Percentiles rank a stretch among this genome's conserved stretches.
Evolutionary conservation across 2,329 filamentous ascomycete genomes (phyloP).

Genomic region (Gnomoniopsis smithogilvyi): DNA sequence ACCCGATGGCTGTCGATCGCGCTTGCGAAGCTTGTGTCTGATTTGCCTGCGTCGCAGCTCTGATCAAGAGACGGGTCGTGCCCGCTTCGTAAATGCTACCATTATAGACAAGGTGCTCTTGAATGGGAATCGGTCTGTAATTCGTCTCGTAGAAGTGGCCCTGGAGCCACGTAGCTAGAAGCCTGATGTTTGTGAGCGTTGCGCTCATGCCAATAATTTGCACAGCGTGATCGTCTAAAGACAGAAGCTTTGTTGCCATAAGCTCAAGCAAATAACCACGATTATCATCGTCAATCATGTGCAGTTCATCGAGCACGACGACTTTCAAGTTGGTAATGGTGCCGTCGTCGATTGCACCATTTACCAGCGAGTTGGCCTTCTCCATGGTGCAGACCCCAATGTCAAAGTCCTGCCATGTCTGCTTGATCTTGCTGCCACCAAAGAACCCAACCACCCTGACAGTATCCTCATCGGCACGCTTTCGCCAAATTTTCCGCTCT

Average conservation of each 20-base stretch:
- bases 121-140: constrained; percentile 72
- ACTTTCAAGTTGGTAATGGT: constrained; percentile 61
- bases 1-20: constrained; percentile 38
- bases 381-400: constrained; percentile 78
- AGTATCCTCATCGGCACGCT: constrained; percentile 52
- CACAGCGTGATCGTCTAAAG: constrained; percentile 57
- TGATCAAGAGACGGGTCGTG: constrained; percentile 55
- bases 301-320: constrained; percentile 74
- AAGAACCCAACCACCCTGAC: constrained; percentile 71
- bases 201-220: constrained; percentile 81
- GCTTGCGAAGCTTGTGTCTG: constrained; percentile 24
- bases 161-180: constrained; percentile 67
- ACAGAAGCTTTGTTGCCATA: constrained; percentile 70
- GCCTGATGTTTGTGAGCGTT: constrained; percentile 70
- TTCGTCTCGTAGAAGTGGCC: constrained; percentile 70
- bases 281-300: constrained; percentile 76
- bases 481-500: constrained; percentile 46
- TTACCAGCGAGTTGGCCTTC: constrained; percentile 75
- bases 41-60: constrained; percentile 50
- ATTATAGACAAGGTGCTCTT: constrained; percentile 72
- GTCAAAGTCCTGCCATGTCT: constrained; percentile 71
- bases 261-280: constrained; percentile 74
- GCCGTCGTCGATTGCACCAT: constrained; percentile 69
- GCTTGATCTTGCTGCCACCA: constrained; percentile 65
- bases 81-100: constrained; percentile 63